Evolutionary conservation across 129 eudicot genomes (phyloP), one percentile per base, ranked within the genome.

Genomic region (Heracleum sosnowskyi): DNA sequence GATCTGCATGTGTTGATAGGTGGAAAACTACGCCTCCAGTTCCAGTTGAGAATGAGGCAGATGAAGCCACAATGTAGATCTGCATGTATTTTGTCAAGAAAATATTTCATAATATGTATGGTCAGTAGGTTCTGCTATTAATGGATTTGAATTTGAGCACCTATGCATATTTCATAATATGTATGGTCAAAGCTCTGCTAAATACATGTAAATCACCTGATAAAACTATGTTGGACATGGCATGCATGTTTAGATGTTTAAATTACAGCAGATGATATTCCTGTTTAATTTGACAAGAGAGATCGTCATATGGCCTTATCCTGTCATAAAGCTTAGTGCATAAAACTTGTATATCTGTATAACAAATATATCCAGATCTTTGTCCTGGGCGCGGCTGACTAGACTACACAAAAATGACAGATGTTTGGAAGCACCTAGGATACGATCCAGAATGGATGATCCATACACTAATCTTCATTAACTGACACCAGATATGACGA

Each of bases 31-130:
- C 69, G 79, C 87, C 95, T 9, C 84, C 44, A 39, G 90, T 85
- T 35, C 91, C 98, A 2, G 82, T 87, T 80, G 91, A 91, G 80
- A 77, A 84, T 11, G 97, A 91, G 80, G 84, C 93, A 26, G 97
- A 91, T 81, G 98, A 91, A 91, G 90, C 96, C 77, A 4, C 39
- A 66, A 31, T 28, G 79, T 86, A 81, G 81, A 77, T 76, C 53
- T 44, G 51, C 81, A 79, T 44, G 37, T 69, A 76, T 36, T 60
- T 62, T 37, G 3, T 62, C 49, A 22, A 18, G 15, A 40, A 11
- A 31, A 29, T 31, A 16, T 66, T 66, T 69, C 12, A 76, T 53
- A 35, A 62, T 62, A 41, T 45, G 72, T 31, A 28, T 63, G 69
- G 13, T 40, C 16, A 1, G 72, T 29, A 33, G 31, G 42, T 78